Evolutionary conservation across 208 protist species (phyloP), one percentile per base, ranked within the genome.

Genomic region (Trypanosoma boissoni): DNA sequence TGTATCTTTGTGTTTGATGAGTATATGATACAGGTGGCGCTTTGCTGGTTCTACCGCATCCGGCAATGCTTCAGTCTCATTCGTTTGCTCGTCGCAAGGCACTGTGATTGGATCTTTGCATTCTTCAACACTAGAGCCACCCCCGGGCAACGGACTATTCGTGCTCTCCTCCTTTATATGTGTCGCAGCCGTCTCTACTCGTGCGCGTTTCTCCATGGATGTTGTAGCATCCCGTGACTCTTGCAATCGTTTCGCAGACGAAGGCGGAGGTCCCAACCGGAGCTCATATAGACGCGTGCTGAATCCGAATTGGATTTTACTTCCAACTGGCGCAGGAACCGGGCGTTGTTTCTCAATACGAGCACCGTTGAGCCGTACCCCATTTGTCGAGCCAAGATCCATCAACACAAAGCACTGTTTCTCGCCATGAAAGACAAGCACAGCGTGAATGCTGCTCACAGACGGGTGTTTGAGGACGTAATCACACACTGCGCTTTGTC

Each of bases 1-100:
- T 14, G 88, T 75, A 56, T 93, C 80, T 52, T 91, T 91, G 80
- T 95, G 89, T 53, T 95, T 95, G 43, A 95, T 78, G 20, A 95
- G 76, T 12, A 95, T 68, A 37, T 95, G 89, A 32, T 81, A 93
- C 20, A 94, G 72, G 34, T 91, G 82, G 26, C 79, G 68, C 49
- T 20, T 32, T 14, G 20, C 34, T 10, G 7, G 7, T 31, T 6
- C 66, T 10, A 52, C 49, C 41, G 44, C 53, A 8, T 34, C 39
- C 29, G 28, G 8, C 14, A 43, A 29, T 5, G 18, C 5, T 3
- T 32, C 36, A 24, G 14, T 57, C 18, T 45, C 56, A 5, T 36
- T 16, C 26, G 6, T 14, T 50, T 29, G 9, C 26, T 50, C 44
- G 21, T 50, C 44, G 44, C 26, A 10, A 31, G 6, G 44, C 9